phyloP scores from a whole-genome alignment of 179 eudicot genomes.

The Beta corolliflora region DNA sequence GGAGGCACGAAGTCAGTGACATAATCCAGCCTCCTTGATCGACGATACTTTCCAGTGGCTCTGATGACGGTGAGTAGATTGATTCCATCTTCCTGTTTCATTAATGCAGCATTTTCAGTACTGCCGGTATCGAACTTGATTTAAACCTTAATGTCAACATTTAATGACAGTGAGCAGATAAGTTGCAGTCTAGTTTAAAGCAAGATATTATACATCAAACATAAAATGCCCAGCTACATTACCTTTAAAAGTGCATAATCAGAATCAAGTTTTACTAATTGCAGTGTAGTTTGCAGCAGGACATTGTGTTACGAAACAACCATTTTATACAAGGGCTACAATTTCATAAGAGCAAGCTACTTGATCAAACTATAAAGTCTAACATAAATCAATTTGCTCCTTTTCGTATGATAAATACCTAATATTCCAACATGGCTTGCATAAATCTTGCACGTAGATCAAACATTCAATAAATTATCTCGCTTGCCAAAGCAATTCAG shows the following conservation, averaged over 20 bases:
- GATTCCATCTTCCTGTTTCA: slow-evolving; percentile 75
- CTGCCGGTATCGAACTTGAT: background rate
- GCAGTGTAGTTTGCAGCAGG: background rate
- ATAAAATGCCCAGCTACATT: background rate
- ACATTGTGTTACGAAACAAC: background rate
- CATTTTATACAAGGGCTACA: background rate
- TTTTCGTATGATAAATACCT: background rate
- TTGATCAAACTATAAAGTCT: background rate
- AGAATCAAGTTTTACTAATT: background rate
- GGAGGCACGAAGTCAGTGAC: slow-evolving; percentile 64
- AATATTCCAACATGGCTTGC: background rate
- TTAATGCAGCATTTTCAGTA: slow-evolving; percentile 15
- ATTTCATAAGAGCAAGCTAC: slow-evolving; percentile 18
- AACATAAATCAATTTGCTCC: background rate
- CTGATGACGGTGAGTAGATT: slow-evolving; percentile 60
- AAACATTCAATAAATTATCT: background rate
- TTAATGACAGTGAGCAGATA: background rate
- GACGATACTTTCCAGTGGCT: slow-evolving; percentile 62
- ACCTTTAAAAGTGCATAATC: background rate
- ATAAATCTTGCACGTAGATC: background rate
- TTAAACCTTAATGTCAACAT: background rate
- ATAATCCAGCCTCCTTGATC: slow-evolving; percentile 46
- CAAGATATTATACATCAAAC: background rate
- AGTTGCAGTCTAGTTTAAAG: background rate
- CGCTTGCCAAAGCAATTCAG: background rate